phyloP scores from a whole-genome alignment of 345 rosid genomes.

The Hypericum perforatum region DNA sequence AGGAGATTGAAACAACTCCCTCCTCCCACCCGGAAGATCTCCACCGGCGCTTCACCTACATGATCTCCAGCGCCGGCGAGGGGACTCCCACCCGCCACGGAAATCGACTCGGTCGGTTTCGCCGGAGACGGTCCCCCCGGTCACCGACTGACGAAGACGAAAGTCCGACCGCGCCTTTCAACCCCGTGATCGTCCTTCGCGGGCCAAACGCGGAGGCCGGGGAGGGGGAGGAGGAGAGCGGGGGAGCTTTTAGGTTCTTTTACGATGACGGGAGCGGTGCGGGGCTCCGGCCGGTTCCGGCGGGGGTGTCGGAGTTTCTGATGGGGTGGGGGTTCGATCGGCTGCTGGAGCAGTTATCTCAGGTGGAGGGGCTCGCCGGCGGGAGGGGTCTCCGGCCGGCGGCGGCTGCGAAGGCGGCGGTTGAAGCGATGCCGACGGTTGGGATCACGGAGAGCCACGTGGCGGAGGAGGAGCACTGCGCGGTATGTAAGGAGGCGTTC shows the following conservation, averaged over 20 bases:
- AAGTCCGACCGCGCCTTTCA: constrained; percentile 16
- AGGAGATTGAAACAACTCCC: constrained; percentile 26
- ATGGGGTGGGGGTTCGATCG: constrained; percentile 71
- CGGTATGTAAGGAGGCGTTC: constrained; percentile 63
- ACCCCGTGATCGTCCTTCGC: constrained; percentile 64
- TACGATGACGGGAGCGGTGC: constrained; percentile 65
- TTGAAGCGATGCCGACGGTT: constrained; percentile 49
- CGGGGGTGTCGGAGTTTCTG: constrained; percentile 51
- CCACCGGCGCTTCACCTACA: constrained; percentile 11
- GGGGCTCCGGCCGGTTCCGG: constrained; percentile 62
- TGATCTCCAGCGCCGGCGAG: constrained; percentile 21
- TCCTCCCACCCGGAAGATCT: constrained; percentile 2
- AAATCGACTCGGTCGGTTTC: too few species aligned
- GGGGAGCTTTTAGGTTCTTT: constrained; percentile 42
- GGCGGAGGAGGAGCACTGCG: constrained; percentile 49
- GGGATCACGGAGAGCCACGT: constrained; percentile 34
- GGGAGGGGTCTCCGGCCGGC: constrained; percentile 42
- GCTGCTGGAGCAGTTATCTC: constrained; percentile 52
- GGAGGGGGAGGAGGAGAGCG: constrained; percentile 19
- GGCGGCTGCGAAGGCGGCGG: constrained; percentile 65
- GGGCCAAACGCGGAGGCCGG: constrained; percentile 26
- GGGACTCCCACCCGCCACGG: constrained; percentile 20
- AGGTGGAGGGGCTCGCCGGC: constrained; percentile 40
- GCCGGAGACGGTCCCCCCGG: too few species aligned
- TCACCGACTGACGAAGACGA: too few species aligned